phyloP scores from a whole-genome alignment of 768 basidiomycete genomes.

The Postia placenta region DNA sequence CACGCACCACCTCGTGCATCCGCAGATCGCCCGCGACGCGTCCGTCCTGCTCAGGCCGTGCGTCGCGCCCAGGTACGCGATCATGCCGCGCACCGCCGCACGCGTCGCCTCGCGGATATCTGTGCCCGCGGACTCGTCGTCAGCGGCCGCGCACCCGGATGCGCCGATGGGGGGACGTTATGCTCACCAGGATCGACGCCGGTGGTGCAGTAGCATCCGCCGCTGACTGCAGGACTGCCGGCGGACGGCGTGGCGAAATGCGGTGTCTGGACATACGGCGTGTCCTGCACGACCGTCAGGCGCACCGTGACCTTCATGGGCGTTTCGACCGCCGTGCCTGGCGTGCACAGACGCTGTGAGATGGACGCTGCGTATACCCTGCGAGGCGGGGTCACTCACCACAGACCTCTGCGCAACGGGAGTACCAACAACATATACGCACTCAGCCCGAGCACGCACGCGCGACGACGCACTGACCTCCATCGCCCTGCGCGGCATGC shows the following conservation, averaged over 20 bases:
- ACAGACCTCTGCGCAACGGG: slow-evolving; percentile 42
- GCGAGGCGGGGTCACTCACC: slow-evolving; percentile 31
- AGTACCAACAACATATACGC: background rate
- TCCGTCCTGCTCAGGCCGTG: slow-evolving; percentile 40
- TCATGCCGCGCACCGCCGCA: slow-evolving; percentile 53
- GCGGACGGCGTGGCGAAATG: slow-evolving; percentile 46
- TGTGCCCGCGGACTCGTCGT: slow-evolving; percentile 4
- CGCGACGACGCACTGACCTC: slow-evolving; percentile 34
- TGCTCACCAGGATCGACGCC: slow-evolving; percentile 41
- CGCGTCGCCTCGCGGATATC: slow-evolving; percentile 52
- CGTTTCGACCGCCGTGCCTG: slow-evolving; percentile 61
- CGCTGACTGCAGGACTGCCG: slow-evolving; percentile 18
- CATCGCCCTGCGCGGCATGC: slow-evolving; percentile 63
- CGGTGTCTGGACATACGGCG: slow-evolving; percentile 51
- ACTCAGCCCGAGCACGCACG: background rate
- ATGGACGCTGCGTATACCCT: background rate
- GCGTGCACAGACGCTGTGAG: background rate
- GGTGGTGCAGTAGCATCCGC: slow-evolving; percentile 51
- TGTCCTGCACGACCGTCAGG: slow-evolving; percentile 51
- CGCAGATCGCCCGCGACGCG: slow-evolving; percentile 53
- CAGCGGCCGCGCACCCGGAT: too few species aligned
- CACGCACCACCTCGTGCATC: slow-evolving; percentile 54
- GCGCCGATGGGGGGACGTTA: too few species aligned
- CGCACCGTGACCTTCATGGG: slow-evolving; percentile 51
- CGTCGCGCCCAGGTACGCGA: slow-evolving; percentile 40